Evolutionary conservation across 2,329 filamentous ascomycete genomes (phyloP).

Genomic region (Aureobasidium sp.): DNA sequence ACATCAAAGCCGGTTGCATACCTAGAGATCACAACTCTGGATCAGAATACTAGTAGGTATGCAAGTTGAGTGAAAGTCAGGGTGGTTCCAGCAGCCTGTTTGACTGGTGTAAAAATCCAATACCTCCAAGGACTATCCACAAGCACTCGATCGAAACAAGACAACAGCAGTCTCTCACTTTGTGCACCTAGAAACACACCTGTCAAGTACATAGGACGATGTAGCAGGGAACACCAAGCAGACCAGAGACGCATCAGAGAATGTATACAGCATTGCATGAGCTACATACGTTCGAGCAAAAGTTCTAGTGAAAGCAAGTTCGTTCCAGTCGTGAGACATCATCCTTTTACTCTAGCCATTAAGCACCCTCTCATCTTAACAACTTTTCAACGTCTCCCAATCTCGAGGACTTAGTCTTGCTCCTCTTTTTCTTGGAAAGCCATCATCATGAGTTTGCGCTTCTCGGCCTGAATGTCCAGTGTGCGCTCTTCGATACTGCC

Average conservation of each 20-base stretch:
- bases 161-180: too few species aligned
- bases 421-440: constrained; percentile 66
- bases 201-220: neutral
- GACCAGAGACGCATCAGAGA: rapidly evolving
- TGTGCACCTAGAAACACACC: too few species aligned
- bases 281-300: neutral
- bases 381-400: constrained; percentile 36
- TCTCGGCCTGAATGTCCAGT: constrained; percentile 67
- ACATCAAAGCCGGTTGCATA: too few species aligned
- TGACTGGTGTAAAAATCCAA: too few species aligned
- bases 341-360: neutral
- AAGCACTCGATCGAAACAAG: too few species aligned
- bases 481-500: constrained; percentile 73
- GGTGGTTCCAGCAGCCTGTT: too few species aligned
- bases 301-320: neutral
- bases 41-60: too few species aligned
- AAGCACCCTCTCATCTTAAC: constrained; percentile 16
- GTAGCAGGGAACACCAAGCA: too few species aligned
- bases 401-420: constrained; percentile 44
- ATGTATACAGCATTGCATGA: too few species aligned
- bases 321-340: neutral
- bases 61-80: too few species aligned
- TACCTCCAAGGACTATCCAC: too few species aligned
- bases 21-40: too few species aligned
- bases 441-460: constrained; percentile 66